phyloP scores from a whole-genome alignment of 1,139 yeast species.

The Debaryomyces singareniensis region DNA sequence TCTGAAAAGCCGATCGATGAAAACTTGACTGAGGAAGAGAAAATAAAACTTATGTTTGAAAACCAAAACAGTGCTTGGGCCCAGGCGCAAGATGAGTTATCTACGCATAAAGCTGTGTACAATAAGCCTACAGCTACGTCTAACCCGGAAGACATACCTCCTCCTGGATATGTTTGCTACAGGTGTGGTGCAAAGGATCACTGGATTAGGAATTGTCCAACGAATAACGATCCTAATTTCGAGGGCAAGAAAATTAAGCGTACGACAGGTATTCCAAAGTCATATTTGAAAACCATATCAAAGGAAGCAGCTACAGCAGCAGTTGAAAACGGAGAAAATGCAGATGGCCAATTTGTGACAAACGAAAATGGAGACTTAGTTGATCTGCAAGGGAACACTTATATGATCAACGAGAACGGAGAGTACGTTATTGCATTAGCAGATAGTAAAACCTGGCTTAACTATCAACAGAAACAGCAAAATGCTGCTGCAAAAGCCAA shows the following conservation, averaged over 20 bases:
- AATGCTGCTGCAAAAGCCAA: slow-evolving; percentile 45
- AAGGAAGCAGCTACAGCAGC: slow-evolving; percentile 46
- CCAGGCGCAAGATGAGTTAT: slow-evolving; percentile 86
- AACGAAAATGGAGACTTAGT: slow-evolving; percentile 43
- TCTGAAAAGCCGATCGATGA: slow-evolving; percentile 21
- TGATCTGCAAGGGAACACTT: slow-evolving; percentile 62
- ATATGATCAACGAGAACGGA: slow-evolving; percentile 90
- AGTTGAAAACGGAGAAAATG: slow-evolving; percentile 42
- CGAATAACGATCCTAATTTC: slow-evolving; percentile 86
- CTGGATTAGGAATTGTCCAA: slow-evolving; percentile 95
- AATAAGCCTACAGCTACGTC: slow-evolving; percentile 36
- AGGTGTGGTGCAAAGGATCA: slow-evolving; percentile 96
- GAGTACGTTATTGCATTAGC: slow-evolving; percentile 94
- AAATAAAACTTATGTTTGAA: slow-evolving; percentile 84
- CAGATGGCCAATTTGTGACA: slow-evolving; percentile 38
- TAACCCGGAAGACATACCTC: slow-evolving; percentile 69
- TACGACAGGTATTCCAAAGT: slow-evolving; percentile 96
- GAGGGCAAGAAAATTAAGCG: slow-evolving; percentile 87
- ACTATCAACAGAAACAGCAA: slow-evolving; percentile 65
- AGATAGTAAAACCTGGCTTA: slow-evolving; percentile 88
- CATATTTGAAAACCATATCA: slow-evolving; percentile 74
- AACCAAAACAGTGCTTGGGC: slow-evolving; percentile 94
- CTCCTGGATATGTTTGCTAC: slow-evolving; percentile 93
- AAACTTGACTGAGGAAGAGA: slow-evolving; percentile 71
- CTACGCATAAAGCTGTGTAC: slow-evolving; percentile 63